Evolutionary conservation across 2,329 filamentous ascomycete genomes (phyloP), one percentile per base, ranked within the genome.

Genomic region (Neofusicoccum sp.): DNA sequence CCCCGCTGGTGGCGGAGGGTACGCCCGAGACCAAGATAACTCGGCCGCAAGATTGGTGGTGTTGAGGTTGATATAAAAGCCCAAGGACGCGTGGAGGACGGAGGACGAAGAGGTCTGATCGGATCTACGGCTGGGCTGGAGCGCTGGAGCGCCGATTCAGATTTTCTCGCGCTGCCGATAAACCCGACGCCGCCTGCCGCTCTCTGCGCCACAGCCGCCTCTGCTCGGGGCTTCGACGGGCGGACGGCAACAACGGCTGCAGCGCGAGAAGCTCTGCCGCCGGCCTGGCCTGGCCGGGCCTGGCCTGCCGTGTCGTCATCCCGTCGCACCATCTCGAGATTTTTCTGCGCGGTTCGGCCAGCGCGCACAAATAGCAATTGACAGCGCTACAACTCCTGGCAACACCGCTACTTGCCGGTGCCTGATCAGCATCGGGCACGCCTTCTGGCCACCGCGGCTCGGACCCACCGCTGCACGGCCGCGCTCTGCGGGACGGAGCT

Each of bases 381-480:
- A 9, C 31, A 56, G 12, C 26, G 6, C 38, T 20, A 11, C 43
- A 56, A 26, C 51, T 56, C 51, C 51, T 56, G 38, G 40, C 40
- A 56, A 56, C 51, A 56, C 51, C 51, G 51, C 51, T 56, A 41
- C 40, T 56, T 56, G 36, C 51, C 9, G 51, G 24, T 28, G n/a
- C 28, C 28, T 43, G 51, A 56, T 41, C 51, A 56, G 26, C 51
- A 43, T 33, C 14, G 36, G 36, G 36, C 51, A 33, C 38, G 36
- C 24, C 34, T 38, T 54, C 43, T 43, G 28, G n/a, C 51, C 36
- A 28, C 38, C 26, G 31, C 38, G 51, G 51, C 24, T 16, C 31
- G 34, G 51, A 56, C 51, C 51, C 51, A 56, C 51, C n/a, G 38
- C 45, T 30, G 51, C 51, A 56, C 51, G 51, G 51, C 51, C 51